Evolutionary conservation across 176 grass and related monocot species (phyloP).

Genomic region (Alloteropsis semialata): DNA sequence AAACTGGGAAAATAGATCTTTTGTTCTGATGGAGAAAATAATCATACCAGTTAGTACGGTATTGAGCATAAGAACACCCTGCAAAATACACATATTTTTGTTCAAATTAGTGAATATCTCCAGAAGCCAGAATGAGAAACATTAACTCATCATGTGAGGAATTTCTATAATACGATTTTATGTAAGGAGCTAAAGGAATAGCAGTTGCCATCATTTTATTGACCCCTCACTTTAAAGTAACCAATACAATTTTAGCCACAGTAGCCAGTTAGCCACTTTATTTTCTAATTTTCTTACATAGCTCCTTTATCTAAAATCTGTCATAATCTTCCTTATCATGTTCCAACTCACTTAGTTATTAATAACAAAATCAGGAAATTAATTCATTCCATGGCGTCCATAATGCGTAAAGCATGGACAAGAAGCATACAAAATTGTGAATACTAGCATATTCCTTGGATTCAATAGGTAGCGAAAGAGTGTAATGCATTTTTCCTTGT

Average conservation of each 20-base stretch:
- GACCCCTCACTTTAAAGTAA: too few species aligned
- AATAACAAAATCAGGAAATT: neutral
- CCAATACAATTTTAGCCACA: neutral
- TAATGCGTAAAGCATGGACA: neutral
- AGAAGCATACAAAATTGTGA: constrained; percentile 9
- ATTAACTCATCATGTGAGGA: neutral
- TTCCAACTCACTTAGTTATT: neutral
- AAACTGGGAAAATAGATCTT: neutral
- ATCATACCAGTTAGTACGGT: constrained; percentile 86
- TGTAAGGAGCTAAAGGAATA: neutral
- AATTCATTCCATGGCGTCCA: neutral
- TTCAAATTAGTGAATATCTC: constrained; percentile 23
- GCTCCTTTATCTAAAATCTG: neutral
- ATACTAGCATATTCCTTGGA: neutral
- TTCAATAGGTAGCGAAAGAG: neutral
- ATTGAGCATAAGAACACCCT: constrained; percentile 98
- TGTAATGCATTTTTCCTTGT: neutral
- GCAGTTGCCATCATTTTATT: neutral
- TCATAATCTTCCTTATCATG: neutral
- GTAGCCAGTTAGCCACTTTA: neutral
- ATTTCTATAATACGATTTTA: neutral
- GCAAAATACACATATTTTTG: constrained; percentile 29
- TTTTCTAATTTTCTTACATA: neutral
- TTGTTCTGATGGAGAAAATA: constrained; percentile 12
- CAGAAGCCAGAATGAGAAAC: neutral